Conservation (phyloP, 2,329 filamentous ascomycete genomes). For the Penicillium sp. region DNA sequence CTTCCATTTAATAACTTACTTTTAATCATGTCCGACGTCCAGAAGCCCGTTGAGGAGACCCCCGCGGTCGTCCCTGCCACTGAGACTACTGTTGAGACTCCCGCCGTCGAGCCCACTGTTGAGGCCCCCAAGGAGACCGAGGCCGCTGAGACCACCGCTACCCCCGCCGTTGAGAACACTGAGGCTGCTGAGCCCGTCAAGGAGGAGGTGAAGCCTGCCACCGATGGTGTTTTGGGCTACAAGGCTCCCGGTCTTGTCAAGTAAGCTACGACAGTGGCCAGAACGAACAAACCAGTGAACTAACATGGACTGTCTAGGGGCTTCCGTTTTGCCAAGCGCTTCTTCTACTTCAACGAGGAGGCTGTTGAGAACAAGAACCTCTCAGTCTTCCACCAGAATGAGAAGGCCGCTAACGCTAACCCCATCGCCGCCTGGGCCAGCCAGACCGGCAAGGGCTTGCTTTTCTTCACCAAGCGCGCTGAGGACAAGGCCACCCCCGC, state of each 20-base stretch:
- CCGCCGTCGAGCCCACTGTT: slow-evolving; percentile 9
- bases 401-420: slow-evolving; percentile 80
- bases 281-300: not conserved
- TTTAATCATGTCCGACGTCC: slow-evolving; percentile 31
- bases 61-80: slow-evolving; percentile 21
- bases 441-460: slow-evolving; percentile 90
- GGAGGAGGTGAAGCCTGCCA: slow-evolving; percentile 64
- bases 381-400: slow-evolving; percentile 74
- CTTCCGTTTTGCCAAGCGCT: slow-evolving; percentile 86
- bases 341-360: slow-evolving; percentile 81
- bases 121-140: slow-evolving; percentile 16
- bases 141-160: slow-evolving; percentile 12
- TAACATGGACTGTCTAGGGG: slow-evolving; percentile 57
- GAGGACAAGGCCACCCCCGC: slow-evolving; percentile 77
- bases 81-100: slow-evolving; percentile 16
- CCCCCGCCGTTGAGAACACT: slow-evolving; percentile 12
- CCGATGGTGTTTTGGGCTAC: slow-evolving; percentile 83
- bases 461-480: slow-evolving; percentile 84
- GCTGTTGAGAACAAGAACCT: slow-evolving; percentile 73
- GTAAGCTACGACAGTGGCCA: slow-evolving; percentile 55
- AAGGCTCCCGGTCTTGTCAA: slow-evolving; percentile 88
- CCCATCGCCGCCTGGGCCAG: slow-evolving; percentile 83
- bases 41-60: slow-evolving; percentile 30
- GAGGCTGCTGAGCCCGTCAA: slow-evolving; percentile 20
- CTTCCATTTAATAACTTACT: slow-evolving; percentile 18